Base-by-base conservation (phyloP, 2,329 filamentous ascomycete species). In the Ceratocystis smalleyi region DNA sequence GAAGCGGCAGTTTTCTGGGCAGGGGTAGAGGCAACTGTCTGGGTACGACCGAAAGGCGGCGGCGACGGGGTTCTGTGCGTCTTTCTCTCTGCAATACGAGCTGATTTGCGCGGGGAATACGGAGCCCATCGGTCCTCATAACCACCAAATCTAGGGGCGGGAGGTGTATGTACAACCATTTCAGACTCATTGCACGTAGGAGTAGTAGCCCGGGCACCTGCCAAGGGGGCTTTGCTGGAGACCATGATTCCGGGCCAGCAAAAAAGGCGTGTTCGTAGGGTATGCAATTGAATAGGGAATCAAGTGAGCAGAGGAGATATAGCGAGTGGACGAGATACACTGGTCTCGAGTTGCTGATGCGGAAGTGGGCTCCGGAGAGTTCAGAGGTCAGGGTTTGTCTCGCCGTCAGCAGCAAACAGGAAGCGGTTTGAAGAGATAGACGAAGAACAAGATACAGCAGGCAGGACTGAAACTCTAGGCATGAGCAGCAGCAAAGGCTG, bases 111-210 rank as follows among this genome's bases (percentile, higher is more conserved):
- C 64, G 86, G 84, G 67, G 85, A 83, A 71, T 84, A 91, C 55
- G 87, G 87, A 70, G 88, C 81, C 78, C 85, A 91, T 68, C 78
- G 75, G 74, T 91, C 87, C 68, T 79, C 77, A 70, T 79, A 83
- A 45, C 87, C 65, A 22, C 65, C 65, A 45, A 64, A 66, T 59
- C 65, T 57, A 59, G 88, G 88, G 64, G 87, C 84, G 49, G 82
- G 81, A 67, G 88, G 88, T 60, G 85, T 88, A 71, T 78, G 83
- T 67, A 87, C 75, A 68, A 76, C 75, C 22, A 43, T 59, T 12
- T 40, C 19, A 17, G 62, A 51, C 51, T 76, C 73, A 45, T 81
- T 77, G 68, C 83, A 83, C 61, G 85, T 81, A 68, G 86, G 85
- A 54, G 86, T 88, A 62, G 77, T 73, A 63, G 79, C 72, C 60